These are phyloP conservation scores for Calamus simplicifolius DNA, from an alignment of 176 grass and related monocot species.

Conservation along the genomic window DNA sequence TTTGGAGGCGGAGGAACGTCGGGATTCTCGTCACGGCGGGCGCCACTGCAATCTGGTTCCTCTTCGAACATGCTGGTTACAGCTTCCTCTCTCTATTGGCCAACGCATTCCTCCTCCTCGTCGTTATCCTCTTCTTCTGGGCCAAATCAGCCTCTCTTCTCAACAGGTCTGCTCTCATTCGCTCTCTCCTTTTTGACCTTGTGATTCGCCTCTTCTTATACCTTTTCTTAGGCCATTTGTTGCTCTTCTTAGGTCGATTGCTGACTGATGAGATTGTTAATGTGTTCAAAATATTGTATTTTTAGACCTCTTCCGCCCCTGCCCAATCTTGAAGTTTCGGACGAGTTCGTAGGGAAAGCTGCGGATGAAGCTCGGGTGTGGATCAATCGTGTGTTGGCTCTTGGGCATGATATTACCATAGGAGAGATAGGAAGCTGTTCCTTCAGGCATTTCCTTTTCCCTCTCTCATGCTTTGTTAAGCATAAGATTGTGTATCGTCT, in stretches of 20 bases:
- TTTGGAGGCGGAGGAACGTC: conserved; percentile 77
- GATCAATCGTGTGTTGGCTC: conserved; percentile 58
- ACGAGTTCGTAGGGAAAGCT: conserved; percentile 54
- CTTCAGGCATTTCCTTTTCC: conserved; percentile 33
- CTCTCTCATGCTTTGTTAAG: too few relatives aligned
- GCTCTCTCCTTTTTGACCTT: neutral
- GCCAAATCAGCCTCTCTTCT: conserved; percentile 93
- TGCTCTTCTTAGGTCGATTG: neutral
- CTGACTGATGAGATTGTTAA: neutral
- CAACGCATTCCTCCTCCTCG: conserved; percentile 85
- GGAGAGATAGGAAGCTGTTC: conserved; percentile 74
- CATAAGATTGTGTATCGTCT: conserved; percentile 1
- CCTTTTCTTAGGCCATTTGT: too few relatives aligned
- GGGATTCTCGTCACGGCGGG: conserved; percentile 39
- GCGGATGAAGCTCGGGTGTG: conserved; percentile 45
- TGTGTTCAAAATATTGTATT: neutral
- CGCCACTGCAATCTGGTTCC: conserved; percentile 61
- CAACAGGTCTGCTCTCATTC: conserved; percentile 40
- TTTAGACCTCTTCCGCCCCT: conserved; percentile 83
- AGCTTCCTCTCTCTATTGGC: conserved; percentile 74
- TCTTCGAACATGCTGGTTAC: conserved; percentile 88
- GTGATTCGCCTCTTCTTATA: too few relatives aligned
- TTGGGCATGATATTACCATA: conserved; percentile 70
- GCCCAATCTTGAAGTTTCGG: conserved; percentile 87
- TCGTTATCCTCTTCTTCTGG: conserved; percentile 97